Evolutionary conservation across 2,329 filamentous ascomycete species (phyloP).

Genomic region (Alternaria hordeiaustralica): DNA sequence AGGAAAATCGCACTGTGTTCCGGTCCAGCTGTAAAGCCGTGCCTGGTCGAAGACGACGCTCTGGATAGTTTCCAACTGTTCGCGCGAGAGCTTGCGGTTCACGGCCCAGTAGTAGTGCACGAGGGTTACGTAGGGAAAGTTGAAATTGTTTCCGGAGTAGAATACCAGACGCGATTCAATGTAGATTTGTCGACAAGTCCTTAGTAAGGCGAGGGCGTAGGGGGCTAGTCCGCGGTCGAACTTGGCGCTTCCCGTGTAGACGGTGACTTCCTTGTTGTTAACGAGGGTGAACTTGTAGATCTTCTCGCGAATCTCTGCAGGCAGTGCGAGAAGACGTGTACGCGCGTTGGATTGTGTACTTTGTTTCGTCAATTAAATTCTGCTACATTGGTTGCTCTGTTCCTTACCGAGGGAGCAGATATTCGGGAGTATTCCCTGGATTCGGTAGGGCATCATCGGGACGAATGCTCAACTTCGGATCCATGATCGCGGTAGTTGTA

Average conservation of each 20-base stretch:
- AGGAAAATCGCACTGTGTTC: background rate
- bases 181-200: background rate
- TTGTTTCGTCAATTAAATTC: background rate
- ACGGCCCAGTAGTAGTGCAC: background rate
- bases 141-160: background rate
- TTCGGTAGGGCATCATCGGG: background rate
- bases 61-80: background rate
- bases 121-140: background rate
- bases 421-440: background rate
- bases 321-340: background rate
- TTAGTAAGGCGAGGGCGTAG: background rate
- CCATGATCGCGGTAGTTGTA: background rate
- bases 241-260: background rate
- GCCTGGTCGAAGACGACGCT: background rate
- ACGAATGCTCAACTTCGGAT: background rate
- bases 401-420: background rate
- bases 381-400: background rate
- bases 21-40: background rate
- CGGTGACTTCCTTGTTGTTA: background rate
- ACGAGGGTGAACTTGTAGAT: background rate
- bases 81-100: background rate
- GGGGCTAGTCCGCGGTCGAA: background rate
- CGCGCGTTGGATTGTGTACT: background rate
- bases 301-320: background rate
- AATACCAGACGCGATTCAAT: background rate